Base-by-base conservation (phyloP, 768 basidiomycete species). In the Sutorius australiensis region DNA sequence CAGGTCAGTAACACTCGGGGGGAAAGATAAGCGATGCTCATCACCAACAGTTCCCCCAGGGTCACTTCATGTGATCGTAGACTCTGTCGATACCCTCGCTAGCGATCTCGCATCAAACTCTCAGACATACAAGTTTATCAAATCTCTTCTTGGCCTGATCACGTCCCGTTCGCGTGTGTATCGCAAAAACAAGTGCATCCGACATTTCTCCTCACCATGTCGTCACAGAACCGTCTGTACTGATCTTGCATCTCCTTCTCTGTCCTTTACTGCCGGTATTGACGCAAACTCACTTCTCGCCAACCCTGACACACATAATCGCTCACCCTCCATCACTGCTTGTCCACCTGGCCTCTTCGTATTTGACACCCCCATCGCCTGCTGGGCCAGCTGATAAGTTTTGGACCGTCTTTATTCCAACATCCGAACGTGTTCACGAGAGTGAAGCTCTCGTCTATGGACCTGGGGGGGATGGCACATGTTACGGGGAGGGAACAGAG, bases 251-350 rank as follows among this genome's bases (percentile, higher is more conserved):
- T 53, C 68, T 77, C 9, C 70, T 77, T 30, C 73, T 72, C 11
- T 80, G 78, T 3, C 68, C 75, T 4, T 69, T 89, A 21, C 66
- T 82, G 13, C 73, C 81, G 4, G 67, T 83, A 24, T 69, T 94
- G 51, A 74, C 76, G 14, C 79, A 83, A 33, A 80, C 87, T 0
- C 58, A 75, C 7, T 85, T 93, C 62, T 87, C 87, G 1, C 67
- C 84, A 0, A 76, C 84, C 1, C 72, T 92, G 24, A 74, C 80
- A 0, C 83, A 86, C 56, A 58, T 90, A 14, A 80, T 76, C 40
- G 80, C 86, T 0, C 87, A 92, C 62, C 87, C 92, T 2, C 78
- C 89, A 0, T 73, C 75, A 1, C 77, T 97, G 48, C 71, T 98
- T 33, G 65, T 63, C 7, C 81, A 91, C 62, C 71, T 98, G 45